phyloP scores from a whole-genome alignment of 768 basidiomycete genomes.

The Mrakia blollopis region DNA sequence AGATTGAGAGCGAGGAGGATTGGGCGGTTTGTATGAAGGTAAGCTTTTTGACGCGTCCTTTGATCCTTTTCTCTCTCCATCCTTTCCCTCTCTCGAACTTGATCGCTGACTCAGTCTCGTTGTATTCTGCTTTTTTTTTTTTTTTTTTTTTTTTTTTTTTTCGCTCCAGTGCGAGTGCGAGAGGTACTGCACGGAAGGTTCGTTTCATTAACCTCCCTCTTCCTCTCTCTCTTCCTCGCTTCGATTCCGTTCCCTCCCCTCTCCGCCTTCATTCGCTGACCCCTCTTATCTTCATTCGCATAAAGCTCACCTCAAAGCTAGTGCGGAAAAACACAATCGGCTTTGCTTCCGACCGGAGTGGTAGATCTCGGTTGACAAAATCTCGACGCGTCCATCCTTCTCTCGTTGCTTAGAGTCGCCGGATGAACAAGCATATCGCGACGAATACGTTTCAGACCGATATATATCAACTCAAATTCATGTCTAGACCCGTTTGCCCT shows the following conservation, averaged over 20 bases:
- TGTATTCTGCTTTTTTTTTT: too few species aligned
- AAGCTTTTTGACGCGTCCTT: not conserved
- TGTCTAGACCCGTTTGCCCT: too few species aligned
- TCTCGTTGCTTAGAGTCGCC: too few species aligned
- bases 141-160: not conserved
- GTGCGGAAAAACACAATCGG: not conserved
- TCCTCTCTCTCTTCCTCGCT: not conserved
- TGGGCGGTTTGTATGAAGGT: slow-evolving; percentile 5
- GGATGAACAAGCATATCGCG: too few species aligned
- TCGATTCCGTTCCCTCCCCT: too few species aligned
- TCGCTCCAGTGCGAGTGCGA: slow-evolving; percentile 4
- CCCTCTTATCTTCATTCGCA: not conserved
- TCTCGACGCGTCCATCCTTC: too few species aligned
- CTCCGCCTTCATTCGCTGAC: not conserved
- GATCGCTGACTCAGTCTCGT: not conserved
- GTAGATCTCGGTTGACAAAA: too few species aligned
- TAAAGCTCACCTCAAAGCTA: not conserved
- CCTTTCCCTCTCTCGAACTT: not conserved
- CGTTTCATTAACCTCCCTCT: not conserved
- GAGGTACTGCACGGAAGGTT: not conserved
- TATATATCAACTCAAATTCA: too few species aligned
- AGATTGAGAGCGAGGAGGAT: slow-evolving; percentile 11
- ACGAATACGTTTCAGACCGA: too few species aligned
- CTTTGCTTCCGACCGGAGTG: not conserved
- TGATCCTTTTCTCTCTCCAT: too few species aligned